Conservation (phyloP, 2,329 filamentous ascomycete species). For the Fusarium liriodendri region DNA sequence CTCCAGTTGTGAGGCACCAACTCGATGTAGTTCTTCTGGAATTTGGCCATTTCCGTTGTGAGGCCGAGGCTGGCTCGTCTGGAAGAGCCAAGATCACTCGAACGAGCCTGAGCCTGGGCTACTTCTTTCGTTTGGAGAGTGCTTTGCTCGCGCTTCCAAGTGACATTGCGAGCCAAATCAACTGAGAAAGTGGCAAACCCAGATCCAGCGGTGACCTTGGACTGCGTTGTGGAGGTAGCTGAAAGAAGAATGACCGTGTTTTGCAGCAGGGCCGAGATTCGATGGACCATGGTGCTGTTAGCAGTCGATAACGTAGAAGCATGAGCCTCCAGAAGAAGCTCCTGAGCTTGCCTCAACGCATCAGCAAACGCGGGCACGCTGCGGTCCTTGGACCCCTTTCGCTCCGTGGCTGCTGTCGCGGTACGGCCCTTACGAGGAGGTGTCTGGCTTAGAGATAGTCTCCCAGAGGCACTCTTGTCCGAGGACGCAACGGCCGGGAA, state of each 20-base stretch:
- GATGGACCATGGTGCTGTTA: constrained; percentile 70
- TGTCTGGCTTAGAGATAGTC: constrained; percentile 50
- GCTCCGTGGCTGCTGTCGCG: constrained; percentile 27
- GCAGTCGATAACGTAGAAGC: constrained; percentile 63
- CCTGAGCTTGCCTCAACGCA: constrained; percentile 73
- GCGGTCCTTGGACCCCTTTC: constrained; percentile 47
- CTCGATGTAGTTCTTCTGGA: constrained; percentile 85
- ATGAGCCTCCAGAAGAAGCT: constrained; percentile 73
- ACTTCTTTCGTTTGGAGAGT: constrained; percentile 57
- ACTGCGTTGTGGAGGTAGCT: constrained; percentile 64
- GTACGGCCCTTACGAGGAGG: constrained; percentile 49
- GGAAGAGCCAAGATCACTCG: constrained; percentile 12
- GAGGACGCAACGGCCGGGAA: constrained; percentile 74
- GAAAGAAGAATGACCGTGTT: constrained; percentile 74
- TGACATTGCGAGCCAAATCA: constrained; percentile 77
- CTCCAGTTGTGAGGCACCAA: constrained; percentile 87
- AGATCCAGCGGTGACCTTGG: constrained; percentile 60
- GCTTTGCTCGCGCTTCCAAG: constrained; percentile 73
- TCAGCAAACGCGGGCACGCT: constrained; percentile 62
- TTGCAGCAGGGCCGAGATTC: constrained; percentile 71
- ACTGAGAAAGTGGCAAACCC: constrained; percentile 71
- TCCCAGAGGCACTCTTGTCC: constrained; percentile 54
- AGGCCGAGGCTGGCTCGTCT: constrained; percentile 59
- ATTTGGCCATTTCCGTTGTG: constrained; percentile 67
- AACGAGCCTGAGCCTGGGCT: not conserved